Evolutionary conservation across 352 stramenopile genomes (phyloP).

Genomic region (Globisporangium okanoganense): DNA sequence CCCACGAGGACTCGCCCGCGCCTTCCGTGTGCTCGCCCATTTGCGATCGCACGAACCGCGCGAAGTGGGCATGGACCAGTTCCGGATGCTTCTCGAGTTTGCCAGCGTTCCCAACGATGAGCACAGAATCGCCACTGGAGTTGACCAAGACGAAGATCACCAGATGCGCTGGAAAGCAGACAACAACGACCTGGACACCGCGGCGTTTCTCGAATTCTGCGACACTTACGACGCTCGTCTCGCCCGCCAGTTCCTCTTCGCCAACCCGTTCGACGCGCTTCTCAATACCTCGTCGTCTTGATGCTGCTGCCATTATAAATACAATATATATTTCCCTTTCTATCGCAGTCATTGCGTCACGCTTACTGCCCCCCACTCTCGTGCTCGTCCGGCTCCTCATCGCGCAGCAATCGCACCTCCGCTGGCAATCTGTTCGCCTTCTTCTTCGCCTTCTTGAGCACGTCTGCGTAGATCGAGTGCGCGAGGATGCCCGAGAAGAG

Average conservation of each 20-base stretch:
- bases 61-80: background rate
- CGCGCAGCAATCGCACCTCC: background rate
- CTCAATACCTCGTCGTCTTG: background rate
- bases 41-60: constrained; percentile 5
- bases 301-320: background rate
- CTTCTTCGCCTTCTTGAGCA: constrained; percentile 35
- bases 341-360: background rate
- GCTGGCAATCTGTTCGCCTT: background rate
- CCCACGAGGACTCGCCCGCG: constrained; percentile 35
- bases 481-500: constrained; percentile 62
- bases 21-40: constrained; percentile 24
- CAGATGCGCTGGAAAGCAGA: background rate
- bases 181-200: background rate
- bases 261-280: constrained; percentile 37
- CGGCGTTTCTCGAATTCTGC: constrained; percentile 32
- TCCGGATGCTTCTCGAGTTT: constrained; percentile 22
- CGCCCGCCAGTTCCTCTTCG: constrained; percentile 29
- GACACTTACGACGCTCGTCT: constrained; percentile 24
- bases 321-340: background rate
- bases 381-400: background rate
- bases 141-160: background rate
- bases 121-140: background rate
- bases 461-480: constrained; percentile 70
- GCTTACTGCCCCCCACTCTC: background rate
- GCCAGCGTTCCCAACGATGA: constrained; percentile 3